Evolutionary conservation across 768 basidiomycete genomes (phyloP).

Genomic region (Lentinula guzmanii): DNA sequence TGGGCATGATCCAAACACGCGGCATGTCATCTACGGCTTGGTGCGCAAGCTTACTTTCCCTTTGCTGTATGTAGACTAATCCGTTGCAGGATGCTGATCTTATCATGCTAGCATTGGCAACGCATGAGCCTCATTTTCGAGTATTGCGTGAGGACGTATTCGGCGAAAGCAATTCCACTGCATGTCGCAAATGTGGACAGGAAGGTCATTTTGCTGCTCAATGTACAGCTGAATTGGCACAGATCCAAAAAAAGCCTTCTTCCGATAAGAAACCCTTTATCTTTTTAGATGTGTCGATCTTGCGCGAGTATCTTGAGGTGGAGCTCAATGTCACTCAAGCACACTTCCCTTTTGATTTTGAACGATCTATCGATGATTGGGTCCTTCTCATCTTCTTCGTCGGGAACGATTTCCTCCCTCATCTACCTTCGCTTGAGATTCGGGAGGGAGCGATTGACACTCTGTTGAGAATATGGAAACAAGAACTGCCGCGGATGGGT

Average conservation of each 20-base stretch:
- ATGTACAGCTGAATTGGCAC: conserved; percentile 78
- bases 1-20: conserved; percentile 92
- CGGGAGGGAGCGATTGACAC: conserved; percentile 99
- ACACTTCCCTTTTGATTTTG: conserved; percentile 86
- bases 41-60: conserved; percentile 35
- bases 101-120: conserved; percentile 97
- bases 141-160: conserved; percentile 99
- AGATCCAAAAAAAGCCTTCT: conserved; percentile 60
- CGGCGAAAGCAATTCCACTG: conserved; percentile 68
- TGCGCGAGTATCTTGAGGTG: conserved; percentile 97
- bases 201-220: conserved; percentile 94
- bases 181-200: conserved; percentile 91
- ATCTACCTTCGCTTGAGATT: conserved; percentile 97
- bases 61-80: conserved; percentile 3
- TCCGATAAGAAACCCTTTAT: conserved; percentile 94
- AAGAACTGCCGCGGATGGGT: conserved; percentile 91
- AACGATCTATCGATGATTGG: conserved; percentile 99
- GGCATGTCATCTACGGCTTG: conserved; percentile 96
- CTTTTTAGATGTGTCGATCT: conserved; percentile 93
- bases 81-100: conserved; percentile 88
- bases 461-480: conserved; percentile 91
- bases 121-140: conserved; percentile 97
- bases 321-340: conserved; percentile 81
- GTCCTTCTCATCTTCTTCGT: conserved; percentile 99
- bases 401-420: conserved; percentile 98